phyloP scores from a whole-genome alignment of 148 eudicot species.

The Spergularia bocconei region DNA sequence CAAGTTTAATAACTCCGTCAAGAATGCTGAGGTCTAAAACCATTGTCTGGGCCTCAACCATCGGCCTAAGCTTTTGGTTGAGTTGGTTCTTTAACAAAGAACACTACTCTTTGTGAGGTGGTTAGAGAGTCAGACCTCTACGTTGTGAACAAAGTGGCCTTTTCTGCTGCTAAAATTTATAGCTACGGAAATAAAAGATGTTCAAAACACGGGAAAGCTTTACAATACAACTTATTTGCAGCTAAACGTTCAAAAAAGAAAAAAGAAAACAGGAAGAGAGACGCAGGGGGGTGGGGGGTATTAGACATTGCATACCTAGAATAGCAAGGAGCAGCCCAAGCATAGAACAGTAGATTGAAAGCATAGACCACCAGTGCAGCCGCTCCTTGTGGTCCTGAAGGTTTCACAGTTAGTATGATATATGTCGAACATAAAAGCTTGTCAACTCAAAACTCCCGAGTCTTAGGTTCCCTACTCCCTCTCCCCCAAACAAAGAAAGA shows the following conservation, averaged over 20 bases:
- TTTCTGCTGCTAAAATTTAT: no score
- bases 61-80: no score
- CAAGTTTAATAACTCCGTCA: not conserved
- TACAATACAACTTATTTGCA: not conserved
- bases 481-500: no score
- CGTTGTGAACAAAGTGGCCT: no score
- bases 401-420: constrained; percentile 4
- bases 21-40: not conserved
- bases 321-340: constrained; percentile 48
- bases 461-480: not conserved
- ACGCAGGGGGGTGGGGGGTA: not conserved
- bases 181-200: no score
- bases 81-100: no score
- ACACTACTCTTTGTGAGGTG: no score
- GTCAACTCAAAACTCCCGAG: no score
- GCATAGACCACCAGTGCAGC: constrained; percentile 49
- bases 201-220: not conserved
- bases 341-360: constrained; percentile 42
- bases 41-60: no score
- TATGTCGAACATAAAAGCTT: not conserved
- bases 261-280: not conserved
- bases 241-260: not conserved
- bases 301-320: constrained; percentile 42
- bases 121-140: no score
- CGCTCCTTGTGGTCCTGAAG: constrained; percentile 72